Evolutionary conservation across 176 grass and related monocot genomes (phyloP).

Genomic region (Oryza glumipatula): DNA sequence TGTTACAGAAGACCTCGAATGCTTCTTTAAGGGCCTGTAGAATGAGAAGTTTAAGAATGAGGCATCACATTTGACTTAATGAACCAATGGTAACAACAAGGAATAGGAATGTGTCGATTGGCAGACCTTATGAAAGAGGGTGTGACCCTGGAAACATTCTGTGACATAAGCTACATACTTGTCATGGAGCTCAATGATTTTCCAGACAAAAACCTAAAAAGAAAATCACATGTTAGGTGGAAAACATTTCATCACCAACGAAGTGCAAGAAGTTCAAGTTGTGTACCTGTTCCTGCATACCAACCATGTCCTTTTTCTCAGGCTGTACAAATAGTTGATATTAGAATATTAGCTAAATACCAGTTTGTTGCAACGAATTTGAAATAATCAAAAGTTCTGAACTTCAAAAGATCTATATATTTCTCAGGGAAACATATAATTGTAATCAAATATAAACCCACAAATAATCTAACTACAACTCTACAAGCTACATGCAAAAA

Average conservation of each 20-base stretch:
- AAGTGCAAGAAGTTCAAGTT: conserved; percentile 24
- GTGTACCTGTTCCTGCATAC: conserved; percentile 86
- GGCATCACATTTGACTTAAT: background rate
- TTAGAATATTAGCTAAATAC: background rate
- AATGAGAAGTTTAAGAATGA: conserved; percentile 11
- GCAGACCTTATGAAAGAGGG: conserved; percentile 93
- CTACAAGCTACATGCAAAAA: background rate
- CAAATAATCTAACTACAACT: background rate
- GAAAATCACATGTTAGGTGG: conserved; percentile 18
- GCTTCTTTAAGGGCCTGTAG: conserved; percentile 92
- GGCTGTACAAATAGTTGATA: conserved; percentile 48
- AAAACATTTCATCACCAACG: background rate
- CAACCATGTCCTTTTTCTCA: conserved; percentile 86
- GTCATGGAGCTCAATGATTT: conserved; percentile 97
- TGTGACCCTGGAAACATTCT: conserved; percentile 95
- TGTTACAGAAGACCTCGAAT: conserved; percentile 99
- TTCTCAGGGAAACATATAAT: background rate
- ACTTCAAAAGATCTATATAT: background rate
- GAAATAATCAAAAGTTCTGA: background rate
- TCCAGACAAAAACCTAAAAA: conserved; percentile 86
- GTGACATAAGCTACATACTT: conserved; percentile 90
- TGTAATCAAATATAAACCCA: background rate
- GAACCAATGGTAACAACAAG: background rate
- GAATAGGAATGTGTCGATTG: background rate
- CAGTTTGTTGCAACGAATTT: background rate